phyloP scores from a whole-genome alignment of 257 asterid genomes.

The Forsythia suspensa region DNA sequence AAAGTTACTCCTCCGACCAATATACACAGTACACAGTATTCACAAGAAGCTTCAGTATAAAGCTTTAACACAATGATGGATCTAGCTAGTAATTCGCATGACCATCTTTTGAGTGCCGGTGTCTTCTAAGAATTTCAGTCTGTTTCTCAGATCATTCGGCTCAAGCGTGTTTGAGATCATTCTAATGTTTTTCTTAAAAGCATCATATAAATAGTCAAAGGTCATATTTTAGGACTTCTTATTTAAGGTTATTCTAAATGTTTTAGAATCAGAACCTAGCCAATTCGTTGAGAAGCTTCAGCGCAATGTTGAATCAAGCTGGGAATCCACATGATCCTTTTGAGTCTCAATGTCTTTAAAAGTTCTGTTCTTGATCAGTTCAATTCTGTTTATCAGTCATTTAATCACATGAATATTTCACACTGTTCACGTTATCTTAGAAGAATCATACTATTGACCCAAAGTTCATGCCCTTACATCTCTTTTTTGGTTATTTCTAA shows the following conservation, averaged over 20 bases:
- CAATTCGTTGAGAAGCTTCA: background rate
- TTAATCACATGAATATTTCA: background rate
- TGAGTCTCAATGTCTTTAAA: background rate
- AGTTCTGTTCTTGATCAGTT: background rate
- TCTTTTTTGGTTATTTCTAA: background rate
- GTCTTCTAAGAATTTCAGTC: background rate
- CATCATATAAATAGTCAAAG: background rate
- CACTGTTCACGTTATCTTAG: background rate
- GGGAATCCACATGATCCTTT: background rate
- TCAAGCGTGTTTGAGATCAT: background rate
- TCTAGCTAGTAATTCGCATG: background rate
- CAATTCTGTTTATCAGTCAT: background rate
- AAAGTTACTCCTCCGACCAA: background rate
- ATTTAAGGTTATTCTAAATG: background rate
- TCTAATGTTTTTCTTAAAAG: background rate
- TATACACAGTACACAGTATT: background rate
- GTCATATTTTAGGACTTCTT: background rate
- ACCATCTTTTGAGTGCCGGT: background rate
- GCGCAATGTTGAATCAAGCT: background rate
- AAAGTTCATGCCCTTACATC: background rate
- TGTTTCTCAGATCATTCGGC: background rate
- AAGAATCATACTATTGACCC: conserved; percentile 4
- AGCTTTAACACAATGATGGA: background rate
- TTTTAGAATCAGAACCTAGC: conserved; percentile 1
- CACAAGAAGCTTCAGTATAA: too few species aligned